Evolutionary conservation across 768 basidiomycete genomes (phyloP).

Genomic region (Asterophora lycoperdoides): DNA sequence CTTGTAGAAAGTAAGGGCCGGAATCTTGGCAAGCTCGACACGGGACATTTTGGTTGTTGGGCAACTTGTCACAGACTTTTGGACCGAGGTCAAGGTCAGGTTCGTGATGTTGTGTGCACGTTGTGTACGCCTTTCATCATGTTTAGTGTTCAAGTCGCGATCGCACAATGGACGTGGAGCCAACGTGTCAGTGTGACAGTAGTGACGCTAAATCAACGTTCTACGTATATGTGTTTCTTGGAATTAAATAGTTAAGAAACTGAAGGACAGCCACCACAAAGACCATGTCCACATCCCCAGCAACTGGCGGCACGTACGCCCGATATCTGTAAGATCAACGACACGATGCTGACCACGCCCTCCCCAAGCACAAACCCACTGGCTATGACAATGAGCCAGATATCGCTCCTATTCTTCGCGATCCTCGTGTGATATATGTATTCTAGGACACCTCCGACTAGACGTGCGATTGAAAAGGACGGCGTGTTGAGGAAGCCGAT

Average conservation of each 20-base stretch:
- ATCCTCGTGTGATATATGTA: conserved; percentile 56
- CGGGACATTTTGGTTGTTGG: conserved; percentile 49
- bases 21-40: conserved; percentile 66
- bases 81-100: neutral
- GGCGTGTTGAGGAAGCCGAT: conserved; percentile 96
- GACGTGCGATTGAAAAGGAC: conserved; percentile 86
- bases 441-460: conserved; percentile 84
- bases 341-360: conserved; percentile 81
- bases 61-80: neutral
- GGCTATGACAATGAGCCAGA: conserved; percentile 80
- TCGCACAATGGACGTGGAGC: conserved; percentile 29
- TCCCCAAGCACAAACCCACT: conserved; percentile 96
- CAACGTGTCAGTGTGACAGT: conserved; percentile 21
- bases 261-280: conserved; percentile 65
- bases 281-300: conserved; percentile 77
- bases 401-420: conserved; percentile 53
- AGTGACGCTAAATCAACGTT: too few species aligned
- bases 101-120: too few species aligned
- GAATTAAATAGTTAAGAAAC: conserved; percentile 13
- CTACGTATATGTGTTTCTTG: too few species aligned
- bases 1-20: conserved; percentile 75
- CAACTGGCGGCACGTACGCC: conserved; percentile 79
- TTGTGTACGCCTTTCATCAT: neutral
- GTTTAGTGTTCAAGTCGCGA: neutral
- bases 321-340: conserved; percentile 66